Evolutionary conservation across 805 yeast species (phyloP), one percentile per base, ranked within the genome.

Genomic region (Candida namnaoensis): DNA sequence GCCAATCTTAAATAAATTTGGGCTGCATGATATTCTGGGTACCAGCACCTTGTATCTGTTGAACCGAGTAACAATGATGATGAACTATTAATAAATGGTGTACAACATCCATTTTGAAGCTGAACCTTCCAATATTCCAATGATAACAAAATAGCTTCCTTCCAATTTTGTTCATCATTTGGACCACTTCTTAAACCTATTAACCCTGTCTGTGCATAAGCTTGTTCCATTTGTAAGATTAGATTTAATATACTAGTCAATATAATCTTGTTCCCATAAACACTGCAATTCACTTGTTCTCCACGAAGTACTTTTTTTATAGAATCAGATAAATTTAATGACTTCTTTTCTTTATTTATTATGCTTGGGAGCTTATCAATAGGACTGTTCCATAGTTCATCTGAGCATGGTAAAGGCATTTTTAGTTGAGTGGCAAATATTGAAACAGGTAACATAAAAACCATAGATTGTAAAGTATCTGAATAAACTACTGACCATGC

Each of bases 81-180:
- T 14, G n/a, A n/a, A n/a, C 10, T 15, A 14, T n/a, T 34, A 5
- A 34, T 14, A 19, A 34, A 15, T 34, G 23, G 13, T 19, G 35
- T 15, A 19, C 35, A 34, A 34, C 35, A 15, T 14, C 35, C 35
- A 9, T 34, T 8, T 8, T 19, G 5, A 5, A 34, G 7, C 7
- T 28, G 33, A 12, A 28, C 62, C 32, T 72, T 66, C 82, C 84
- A 82, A 44, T 71, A 72, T 45, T 84, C 82, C 47, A 80, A 68
- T 1, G 87, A 82, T 30, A 72, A 76, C 1, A 79, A 69, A 23
- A 85, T 58, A n/a, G 76, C 59, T 44, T 79, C 83, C 49, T 82
- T 72, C 91, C 91, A 84, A 39, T 41, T 32, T 7, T 45, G 13
- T 13, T 26, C 10, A 8, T 53, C 32, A 9, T 30, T 12, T 12